These are phyloP conservation scores for Trichoderma erinaceum DNA, from an alignment of 495 filamentous ascomycete species.

Conservation along the genomic window DNA sequence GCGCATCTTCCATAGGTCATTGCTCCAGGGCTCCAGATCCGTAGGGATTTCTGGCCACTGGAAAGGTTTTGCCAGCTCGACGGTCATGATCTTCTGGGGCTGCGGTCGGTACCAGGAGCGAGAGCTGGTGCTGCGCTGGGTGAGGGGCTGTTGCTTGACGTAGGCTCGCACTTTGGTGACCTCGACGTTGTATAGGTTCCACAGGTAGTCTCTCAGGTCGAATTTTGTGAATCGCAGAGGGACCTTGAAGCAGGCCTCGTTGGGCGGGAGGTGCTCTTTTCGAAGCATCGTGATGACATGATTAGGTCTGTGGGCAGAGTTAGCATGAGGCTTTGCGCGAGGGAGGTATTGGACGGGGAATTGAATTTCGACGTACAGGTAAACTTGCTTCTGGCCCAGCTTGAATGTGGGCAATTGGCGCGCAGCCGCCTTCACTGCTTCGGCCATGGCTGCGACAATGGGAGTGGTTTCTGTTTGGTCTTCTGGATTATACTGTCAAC, in stretches of 20 bases:
- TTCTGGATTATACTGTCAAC: neutral
- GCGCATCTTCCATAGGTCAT: conserved; percentile 26
- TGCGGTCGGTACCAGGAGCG: conserved; percentile 49
- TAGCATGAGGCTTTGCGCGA: neutral
- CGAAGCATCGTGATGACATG: conserved; percentile 71
- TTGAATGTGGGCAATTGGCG: conserved; percentile 20
- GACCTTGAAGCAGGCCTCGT: conserved; percentile 76
- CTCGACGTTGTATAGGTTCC: conserved; percentile 63
- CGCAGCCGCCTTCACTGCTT: conserved; percentile 11
- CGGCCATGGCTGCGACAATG: conserved; percentile 13
- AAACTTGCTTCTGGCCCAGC: conserved; percentile 57
- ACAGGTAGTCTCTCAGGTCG: conserved; percentile 84
- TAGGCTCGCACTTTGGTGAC: conserved; percentile 68
- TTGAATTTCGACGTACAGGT: conserved; percentile 48
- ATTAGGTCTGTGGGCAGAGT: conserved; percentile 53
- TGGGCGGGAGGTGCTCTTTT: conserved; percentile 53
- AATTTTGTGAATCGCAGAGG: conserved; percentile 87
- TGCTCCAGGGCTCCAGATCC: conserved; percentile 38
- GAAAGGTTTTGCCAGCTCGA: conserved; percentile 78
- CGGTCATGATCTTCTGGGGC: conserved; percentile 82
- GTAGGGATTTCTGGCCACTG: conserved; percentile 66
- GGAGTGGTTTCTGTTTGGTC: neutral
- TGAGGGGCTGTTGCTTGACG: conserved; percentile 61
- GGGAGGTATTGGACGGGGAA: neutral
- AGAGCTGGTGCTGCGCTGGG: conserved; percentile 37